phyloP scores from a whole-genome alignment of 768 basidiomycete genomes.

The Gymnopilus junonius region DNA sequence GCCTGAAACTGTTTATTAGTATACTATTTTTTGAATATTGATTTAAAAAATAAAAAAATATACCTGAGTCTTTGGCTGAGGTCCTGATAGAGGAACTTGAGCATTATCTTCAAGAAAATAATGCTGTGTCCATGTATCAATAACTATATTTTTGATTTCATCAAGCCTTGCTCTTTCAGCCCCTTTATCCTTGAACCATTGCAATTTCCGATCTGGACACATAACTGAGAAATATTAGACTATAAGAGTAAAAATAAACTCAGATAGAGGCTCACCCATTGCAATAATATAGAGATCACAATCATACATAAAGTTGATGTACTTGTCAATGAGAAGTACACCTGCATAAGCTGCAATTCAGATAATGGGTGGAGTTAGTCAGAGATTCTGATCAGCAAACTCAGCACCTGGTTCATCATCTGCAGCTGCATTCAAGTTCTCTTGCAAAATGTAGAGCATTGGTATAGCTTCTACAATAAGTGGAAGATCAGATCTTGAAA shows the following conservation, averaged over 20 bases:
- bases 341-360: conserved; percentile 16
- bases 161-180: neutral
- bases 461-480: conserved; percentile 6
- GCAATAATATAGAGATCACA: conserved; percentile 21
- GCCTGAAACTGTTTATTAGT: neutral
- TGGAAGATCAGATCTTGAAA: conserved; percentile 8
- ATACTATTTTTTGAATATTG: neutral
- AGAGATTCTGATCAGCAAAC: neutral
- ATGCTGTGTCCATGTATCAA: conserved; percentile 11
- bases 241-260: neutral
- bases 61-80: neutral
- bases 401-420: neutral
- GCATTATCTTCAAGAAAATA: conserved; percentile 5
- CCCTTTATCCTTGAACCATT: conserved; percentile 21
- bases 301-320: conserved; percentile 4
- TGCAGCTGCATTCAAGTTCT: no score
- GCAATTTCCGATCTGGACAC: conserved; percentile 25
- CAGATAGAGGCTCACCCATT: conserved; percentile 12
- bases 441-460: no score
- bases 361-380: neutral
- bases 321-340: conserved; percentile 21
- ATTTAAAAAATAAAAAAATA: neutral
- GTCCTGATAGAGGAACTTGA: neutral
- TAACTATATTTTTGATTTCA: conserved; percentile 13
- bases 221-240: conserved; percentile 11